Percentiles rank a stretch among this genome's conserved stretches.
Conservation (phyloP, 2,329 filamentous ascomycete species). For the Pestalotiopsis sp. region DNA sequence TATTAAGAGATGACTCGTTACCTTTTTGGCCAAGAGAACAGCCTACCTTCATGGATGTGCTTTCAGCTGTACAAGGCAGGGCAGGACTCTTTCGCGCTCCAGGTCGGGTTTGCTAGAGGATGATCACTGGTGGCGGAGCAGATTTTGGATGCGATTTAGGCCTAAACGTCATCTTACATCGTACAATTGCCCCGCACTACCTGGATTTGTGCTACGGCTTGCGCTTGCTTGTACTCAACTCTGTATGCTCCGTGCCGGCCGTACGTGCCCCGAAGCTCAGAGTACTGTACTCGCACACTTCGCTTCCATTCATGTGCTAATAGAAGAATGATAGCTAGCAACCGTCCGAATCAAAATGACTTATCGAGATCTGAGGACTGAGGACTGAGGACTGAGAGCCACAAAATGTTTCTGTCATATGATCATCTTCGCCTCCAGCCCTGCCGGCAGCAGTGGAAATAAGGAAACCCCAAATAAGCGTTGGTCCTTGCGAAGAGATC, state of each 20-base stretch:
- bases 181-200: conserved; percentile 6
- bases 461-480: neutral
- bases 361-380: neutral
- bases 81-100: neutral
- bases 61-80: neutral
- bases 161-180: conserved; percentile 9
- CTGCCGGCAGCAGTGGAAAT: neutral
- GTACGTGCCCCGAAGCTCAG: no score
- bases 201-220: no score
- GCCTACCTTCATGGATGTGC: conserved; percentile 4
- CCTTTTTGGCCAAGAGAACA: conserved; percentile 1
- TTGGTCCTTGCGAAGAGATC: conserved; percentile 9
- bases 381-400: neutral
- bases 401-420: neutral
- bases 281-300: no score
- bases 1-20: neutral
- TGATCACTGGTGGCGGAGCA: conserved; percentile 7
- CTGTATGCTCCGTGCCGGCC: no score
- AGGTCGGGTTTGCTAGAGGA: neutral
- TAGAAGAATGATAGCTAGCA: neutral
- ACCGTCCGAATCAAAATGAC: neutral
- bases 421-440: neutral
- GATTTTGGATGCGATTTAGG: neutral
- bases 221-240: no score
- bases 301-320: neutral